Percentiles rank a stretch among this genome's conserved stretches.
Evolutionary conservation across 176 grass and related monocot genomes (phyloP).

Genomic region (Oryza coarctata): DNA sequence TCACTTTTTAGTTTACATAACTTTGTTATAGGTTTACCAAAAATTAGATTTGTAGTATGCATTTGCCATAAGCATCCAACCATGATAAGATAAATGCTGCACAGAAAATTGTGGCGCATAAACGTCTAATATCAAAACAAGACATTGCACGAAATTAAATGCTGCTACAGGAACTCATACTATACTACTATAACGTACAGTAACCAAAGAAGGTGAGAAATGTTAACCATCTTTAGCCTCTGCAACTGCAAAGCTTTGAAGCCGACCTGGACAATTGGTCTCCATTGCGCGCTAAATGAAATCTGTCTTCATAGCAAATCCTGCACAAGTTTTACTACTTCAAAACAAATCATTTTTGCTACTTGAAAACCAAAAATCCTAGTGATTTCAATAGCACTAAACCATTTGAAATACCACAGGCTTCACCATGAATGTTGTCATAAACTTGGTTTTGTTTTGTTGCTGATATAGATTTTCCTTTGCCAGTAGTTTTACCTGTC

Average conservation of each 20-base stretch:
- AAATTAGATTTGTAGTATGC: conserved; percentile 6
- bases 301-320: not conserved
- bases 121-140: not conserved
- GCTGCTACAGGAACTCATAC: not conserved
- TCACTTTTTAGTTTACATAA: not conserved
- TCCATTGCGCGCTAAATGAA: not conserved
- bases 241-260: conserved; percentile 3
- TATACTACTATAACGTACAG: not conserved
- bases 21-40: not conserved
- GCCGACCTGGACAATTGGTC: not conserved
- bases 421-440: conserved; percentile 28
- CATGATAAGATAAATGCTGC: conserved; percentile 8
- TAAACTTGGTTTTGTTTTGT: not conserved
- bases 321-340: conserved; percentile 17
- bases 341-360: not conserved
- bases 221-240: conserved; percentile 22
- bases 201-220: conserved; percentile 26
- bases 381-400: conserved; percentile 1
- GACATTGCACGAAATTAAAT: not conserved
- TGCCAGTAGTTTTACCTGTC: not conserved
- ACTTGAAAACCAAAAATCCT: conserved; percentile 8
- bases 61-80: not conserved
- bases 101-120: not conserved
- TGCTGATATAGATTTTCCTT: not conserved
- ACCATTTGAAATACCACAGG: not conserved